Evolutionary conservation across 2,329 filamentous ascomycete genomes (phyloP).

Genomic region (Cordyceps tenuipes): DNA sequence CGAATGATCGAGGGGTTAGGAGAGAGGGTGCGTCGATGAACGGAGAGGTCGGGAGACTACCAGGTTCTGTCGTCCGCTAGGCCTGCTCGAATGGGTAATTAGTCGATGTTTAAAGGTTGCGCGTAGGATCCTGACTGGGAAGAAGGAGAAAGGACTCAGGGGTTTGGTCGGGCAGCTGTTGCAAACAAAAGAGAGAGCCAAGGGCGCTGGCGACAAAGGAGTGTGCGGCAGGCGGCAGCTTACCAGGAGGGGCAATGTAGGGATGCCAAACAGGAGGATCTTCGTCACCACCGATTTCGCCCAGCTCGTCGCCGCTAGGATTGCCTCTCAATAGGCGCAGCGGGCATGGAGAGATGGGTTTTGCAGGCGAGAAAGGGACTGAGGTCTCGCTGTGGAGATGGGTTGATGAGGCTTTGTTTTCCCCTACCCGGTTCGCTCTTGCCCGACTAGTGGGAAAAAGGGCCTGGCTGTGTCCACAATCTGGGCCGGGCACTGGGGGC

Average conservation of each 20-base stretch:
- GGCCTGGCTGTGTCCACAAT: constrained; percentile 18
- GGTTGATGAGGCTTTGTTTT: constrained; percentile 36
- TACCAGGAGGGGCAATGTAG: constrained; percentile 9
- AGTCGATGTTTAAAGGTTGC: neutral
- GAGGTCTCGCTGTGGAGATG: constrained; percentile 23
- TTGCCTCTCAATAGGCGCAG: constrained; percentile 33
- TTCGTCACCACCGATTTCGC: constrained; percentile 22
- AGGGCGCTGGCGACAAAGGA: constrained; percentile 5
- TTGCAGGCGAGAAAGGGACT: constrained; percentile 17
- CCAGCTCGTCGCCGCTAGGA: constrained; percentile 30
- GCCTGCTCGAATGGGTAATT: constrained; percentile 5
- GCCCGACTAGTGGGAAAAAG: constrained; percentile 20
- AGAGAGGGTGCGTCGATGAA: neutral
- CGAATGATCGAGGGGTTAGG: neutral
- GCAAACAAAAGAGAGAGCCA: constrained; percentile 11
- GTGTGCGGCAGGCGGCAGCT: neutral
- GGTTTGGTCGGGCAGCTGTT: constrained; percentile 5
- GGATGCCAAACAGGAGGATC: constrained; percentile 15
- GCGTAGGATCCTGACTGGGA: neutral
- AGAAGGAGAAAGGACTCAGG: constrained; percentile 6
- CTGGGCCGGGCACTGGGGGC: constrained; percentile 12
- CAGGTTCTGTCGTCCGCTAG: neutral
- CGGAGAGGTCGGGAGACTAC: neutral
- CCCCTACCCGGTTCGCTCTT: constrained; percentile 27
- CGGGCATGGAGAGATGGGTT: constrained; percentile 24